Base-by-base conservation (phyloP, 2,329 filamentous ascomycete genomes). In the Trichoderma brevicompactum region DNA sequence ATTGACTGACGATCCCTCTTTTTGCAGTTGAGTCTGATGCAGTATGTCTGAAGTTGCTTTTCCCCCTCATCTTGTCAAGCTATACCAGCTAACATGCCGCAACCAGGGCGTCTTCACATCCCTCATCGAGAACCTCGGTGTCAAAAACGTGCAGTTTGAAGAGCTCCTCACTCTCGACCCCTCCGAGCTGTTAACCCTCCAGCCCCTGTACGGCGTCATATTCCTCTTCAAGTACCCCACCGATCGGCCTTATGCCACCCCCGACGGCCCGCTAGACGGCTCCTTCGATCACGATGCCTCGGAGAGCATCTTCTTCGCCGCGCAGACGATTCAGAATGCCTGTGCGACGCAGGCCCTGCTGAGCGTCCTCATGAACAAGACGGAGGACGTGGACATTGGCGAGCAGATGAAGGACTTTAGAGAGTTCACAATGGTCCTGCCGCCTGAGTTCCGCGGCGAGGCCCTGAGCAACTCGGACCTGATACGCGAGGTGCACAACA, bases 191-290 rank as follows among this genome's bases (percentile, higher is more conserved):
- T 84, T 86, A 49, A 81, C 88, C 69, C 85, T 93, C 40, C 88
- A 90, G 71, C 91, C 92, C 17, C 84, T 97, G 61, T 96, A 97
- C 80, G 95, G 95, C 73, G 92, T 99, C 71, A 97, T 99, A 74
- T 99, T 99, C 80, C 92, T 99, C 77, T 99, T 99, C 88, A 98
- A 97, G 81, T 99, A 92, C 79, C 92, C 87, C 58, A 93, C 88
- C 67, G 88, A 91, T 75, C 85, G 78, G 67, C 85, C 82, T 72
- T 89, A 83, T 80, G 87, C 81, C 43, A 78, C 78, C 67, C 79
- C 84, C 48, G 83, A 87, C 65, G 85, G 85, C 50, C 93, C 94
- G 0, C 85, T 88, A 69, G 94, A 98, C 76, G 95, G 95, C 67
- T 83, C 81, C 40, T 97, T 92, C 77, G 93, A 97, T 80, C 82